Percentiles rank a stretch among this genome's conserved stretches.
Conservation (phyloP, 179 eudicot genomes). For the Actinidia polygama region DNA sequence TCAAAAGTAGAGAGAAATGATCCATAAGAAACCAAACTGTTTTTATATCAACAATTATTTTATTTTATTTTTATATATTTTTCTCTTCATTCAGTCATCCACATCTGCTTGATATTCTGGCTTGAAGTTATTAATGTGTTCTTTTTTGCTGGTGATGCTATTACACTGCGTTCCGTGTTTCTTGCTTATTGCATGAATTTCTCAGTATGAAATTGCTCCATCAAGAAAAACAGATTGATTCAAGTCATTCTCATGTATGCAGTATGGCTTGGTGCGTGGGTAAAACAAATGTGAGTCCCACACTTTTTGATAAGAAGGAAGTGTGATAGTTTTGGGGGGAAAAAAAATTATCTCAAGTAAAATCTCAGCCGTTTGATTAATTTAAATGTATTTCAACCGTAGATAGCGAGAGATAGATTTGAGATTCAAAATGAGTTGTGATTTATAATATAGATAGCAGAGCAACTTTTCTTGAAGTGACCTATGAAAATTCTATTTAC, state of each 20-base stretch:
- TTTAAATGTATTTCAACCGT: no score
- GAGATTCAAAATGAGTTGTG: no score
- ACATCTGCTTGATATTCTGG: background rate
- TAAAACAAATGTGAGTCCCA: no score
- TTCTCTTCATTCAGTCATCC: background rate
- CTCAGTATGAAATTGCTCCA: conserved; percentile 35
- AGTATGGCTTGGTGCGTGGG: conserved; percentile 96
- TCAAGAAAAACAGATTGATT: conserved; percentile 55
- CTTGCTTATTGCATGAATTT: conserved; percentile 28
- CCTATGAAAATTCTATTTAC: no score
- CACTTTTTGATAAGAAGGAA: no score
- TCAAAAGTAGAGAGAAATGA: background rate
- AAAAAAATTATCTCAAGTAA: no score
- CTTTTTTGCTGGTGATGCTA: background rate
- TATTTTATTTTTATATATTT: no score
- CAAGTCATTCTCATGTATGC: conserved; percentile 59
- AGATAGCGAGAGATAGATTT: no score
- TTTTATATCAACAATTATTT: background rate
- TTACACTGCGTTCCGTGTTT: background rate
- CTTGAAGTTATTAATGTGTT: conserved; percentile 12
- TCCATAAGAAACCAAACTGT: background rate
- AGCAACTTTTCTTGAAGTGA: no score
- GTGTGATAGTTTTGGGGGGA: no score
- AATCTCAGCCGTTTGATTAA: no score
- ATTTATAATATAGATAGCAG: no score